Evolutionary conservation across 345 rosid species (phyloP).

Genomic region (Lumnitzera racemosa): DNA sequence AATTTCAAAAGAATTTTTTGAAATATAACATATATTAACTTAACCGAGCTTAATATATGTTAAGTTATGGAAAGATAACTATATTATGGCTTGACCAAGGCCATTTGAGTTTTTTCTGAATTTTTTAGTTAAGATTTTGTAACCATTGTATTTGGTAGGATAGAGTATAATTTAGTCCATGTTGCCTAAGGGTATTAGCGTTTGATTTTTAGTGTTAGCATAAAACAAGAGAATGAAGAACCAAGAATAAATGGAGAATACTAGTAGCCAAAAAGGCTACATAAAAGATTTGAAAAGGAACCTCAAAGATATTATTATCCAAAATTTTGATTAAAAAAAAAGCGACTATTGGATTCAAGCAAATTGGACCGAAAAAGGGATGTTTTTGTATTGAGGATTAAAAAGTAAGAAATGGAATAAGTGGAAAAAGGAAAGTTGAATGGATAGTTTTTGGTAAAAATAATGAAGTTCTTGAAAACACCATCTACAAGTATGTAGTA

Average conservation of each 20-base stretch:
- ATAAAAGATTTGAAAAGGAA: background rate
- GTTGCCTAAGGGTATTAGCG: background rate
- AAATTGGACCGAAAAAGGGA: background rate
- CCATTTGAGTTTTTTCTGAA: constrained; percentile 19
- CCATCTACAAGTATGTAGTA: background rate
- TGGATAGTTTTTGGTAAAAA: background rate
- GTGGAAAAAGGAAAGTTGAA: background rate
- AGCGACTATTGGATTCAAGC: background rate
- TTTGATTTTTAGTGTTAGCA: constrained; percentile 16
- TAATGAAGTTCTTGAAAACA: background rate
- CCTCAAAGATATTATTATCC: background rate
- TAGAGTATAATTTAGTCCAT: constrained; percentile 41
- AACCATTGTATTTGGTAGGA: constrained; percentile 64
- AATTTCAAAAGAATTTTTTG: no score
- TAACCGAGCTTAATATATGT: no score
- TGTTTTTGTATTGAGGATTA: background rate
- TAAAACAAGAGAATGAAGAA: constrained; percentile 5
- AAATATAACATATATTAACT: no score
- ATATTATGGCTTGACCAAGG: no score
- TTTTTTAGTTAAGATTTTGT: constrained; percentile 41
- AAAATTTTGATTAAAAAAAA: background rate
- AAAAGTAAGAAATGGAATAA: background rate
- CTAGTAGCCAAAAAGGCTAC: no score
- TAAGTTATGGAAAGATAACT: no score
- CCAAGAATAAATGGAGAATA: background rate